Evolutionary conservation across 2,329 filamentous ascomycete species (phyloP).

Genomic region (Pezicula radicicola): DNA sequence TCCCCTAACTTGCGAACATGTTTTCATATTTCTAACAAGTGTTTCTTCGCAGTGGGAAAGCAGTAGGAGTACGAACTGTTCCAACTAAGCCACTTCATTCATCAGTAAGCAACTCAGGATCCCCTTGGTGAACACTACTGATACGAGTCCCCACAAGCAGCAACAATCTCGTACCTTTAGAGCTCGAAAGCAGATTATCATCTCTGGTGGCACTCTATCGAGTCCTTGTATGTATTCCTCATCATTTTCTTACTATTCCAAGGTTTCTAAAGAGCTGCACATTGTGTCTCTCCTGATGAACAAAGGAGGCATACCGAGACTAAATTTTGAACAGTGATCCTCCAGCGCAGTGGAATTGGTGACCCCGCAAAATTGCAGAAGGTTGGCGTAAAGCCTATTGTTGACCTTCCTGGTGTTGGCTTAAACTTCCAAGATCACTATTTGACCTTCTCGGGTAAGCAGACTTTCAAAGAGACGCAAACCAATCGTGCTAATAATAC

Average conservation of each 20-base stretch:
- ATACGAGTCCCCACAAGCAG: conserved; percentile 21
- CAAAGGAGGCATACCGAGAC: no score
- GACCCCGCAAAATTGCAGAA: conserved; percentile 24
- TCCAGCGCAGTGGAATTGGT: conserved; percentile 24
- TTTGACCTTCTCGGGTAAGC: conserved; percentile 6
- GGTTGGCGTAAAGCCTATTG: conserved; percentile 29
- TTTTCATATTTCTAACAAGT: no score
- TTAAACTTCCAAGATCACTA: conserved; percentile 28
- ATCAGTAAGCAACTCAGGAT: conserved; percentile 26
- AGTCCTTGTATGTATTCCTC: no score
- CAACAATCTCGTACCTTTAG: conserved; percentile 26
- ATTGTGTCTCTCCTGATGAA: no score
- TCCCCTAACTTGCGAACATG: no score
- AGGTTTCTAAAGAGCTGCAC: no score
- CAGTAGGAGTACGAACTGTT: conserved; percentile 69
- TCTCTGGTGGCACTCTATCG: conserved; percentile 29
- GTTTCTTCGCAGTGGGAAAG: conserved; percentile 42
- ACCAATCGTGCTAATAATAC: neutral
- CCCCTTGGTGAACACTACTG: conserved; percentile 10
- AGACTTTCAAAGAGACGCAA: neutral
- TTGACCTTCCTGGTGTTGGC: conserved; percentile 39
- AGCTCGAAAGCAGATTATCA: conserved; percentile 34
- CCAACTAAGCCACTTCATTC: conserved; percentile 66
- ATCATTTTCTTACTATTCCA: no score
- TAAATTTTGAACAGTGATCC: conserved; percentile 8